Evolutionary conservation across 2,329 filamentous ascomycete genomes (phyloP).

Genomic region (Exophiala xenobiotica): DNA sequence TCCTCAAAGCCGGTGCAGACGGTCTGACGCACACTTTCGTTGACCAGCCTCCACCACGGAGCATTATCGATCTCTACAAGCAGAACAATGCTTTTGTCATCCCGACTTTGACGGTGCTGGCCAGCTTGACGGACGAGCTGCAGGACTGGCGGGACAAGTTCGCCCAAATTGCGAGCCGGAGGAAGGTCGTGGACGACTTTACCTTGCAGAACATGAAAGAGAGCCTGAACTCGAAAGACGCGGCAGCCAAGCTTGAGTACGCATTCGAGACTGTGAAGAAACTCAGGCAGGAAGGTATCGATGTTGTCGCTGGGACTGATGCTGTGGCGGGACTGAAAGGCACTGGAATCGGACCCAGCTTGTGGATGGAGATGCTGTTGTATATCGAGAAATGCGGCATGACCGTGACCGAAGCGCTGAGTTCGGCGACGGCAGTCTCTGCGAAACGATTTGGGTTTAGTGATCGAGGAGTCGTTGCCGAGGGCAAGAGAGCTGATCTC

Average conservation of each 20-base stretch:
- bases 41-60: slow-evolving; percentile 28
- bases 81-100: slow-evolving; percentile 30
- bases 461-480: slow-evolving; percentile 33
- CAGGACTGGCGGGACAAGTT: slow-evolving; percentile 27
- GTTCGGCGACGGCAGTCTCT: slow-evolving; percentile 31
- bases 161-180: slow-evolving; percentile 26
- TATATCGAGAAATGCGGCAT: slow-evolving; percentile 34
- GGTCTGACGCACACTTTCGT: slow-evolving; percentile 32
- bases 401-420: slow-evolving; percentile 31
- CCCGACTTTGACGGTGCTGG: slow-evolving; percentile 25
- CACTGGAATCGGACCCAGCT: slow-evolving; percentile 27
- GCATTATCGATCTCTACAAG: slow-evolving; percentile 28
- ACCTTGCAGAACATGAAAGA: slow-evolving; percentile 31
- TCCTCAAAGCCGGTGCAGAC: slow-evolving; percentile 30
- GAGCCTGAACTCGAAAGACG: slow-evolving; percentile 29
- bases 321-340: slow-evolving; percentile 28
- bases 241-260: slow-evolving; percentile 26
- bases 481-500: slow-evolving; percentile 29
- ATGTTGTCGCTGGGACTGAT: slow-evolving; percentile 37
- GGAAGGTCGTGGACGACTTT: slow-evolving; percentile 31
- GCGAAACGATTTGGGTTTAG: slow-evolving; percentile 32
- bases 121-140: slow-evolving; percentile 25
- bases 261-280: slow-evolving; percentile 25
- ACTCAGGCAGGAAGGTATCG: slow-evolving; percentile 32
- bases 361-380: slow-evolving; percentile 34